Evolutionary conservation across 257 asterid species (phyloP), one percentile per base, ranked within the genome.

Genomic region (Buddleja alternifolia): DNA sequence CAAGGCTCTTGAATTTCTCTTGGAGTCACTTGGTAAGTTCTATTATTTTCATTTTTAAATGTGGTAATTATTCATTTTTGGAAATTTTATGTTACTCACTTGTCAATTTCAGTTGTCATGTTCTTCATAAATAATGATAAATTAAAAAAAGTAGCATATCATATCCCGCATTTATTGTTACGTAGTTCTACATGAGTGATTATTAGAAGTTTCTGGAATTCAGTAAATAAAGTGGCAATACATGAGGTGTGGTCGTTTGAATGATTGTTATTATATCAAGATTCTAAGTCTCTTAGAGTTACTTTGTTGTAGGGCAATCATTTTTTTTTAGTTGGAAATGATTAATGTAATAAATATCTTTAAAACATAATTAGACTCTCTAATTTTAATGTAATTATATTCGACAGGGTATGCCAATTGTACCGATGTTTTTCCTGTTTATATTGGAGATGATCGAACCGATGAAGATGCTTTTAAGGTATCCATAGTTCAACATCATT

Each of bases 391-490:
- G 56, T 25, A 37, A 21, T 57, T 10, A 32, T 10, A 17, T 55
- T 41, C 15, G 23, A 54, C 69, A 88, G 98, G 98, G 7, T 88
- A 83, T 57, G 94, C 88, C 11, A 84, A 93, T 67, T 81, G 92
- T 19, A 70, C 79, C 45, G 90, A 93, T 65, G 97, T 88, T 10
- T 90, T 88, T 24, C 97, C 97, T 3, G 78, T 93, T 54, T 93
- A 90, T 56, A 93, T 93, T 52, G 98, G 98, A 5, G 98, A 93
- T 66, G 98, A 93, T 70, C 84, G 81, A 19, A 86, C 96, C 8
- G 98, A 93, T 44, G 98, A 93, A 73, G 97, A 90, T 77, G 98
- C 97, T 0, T 93, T 93, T 47, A 88, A 85, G 90, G 98, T 90
- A 86, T 72, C 63, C 62, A 36, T 74, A 72, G 40, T 1, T 47